A percentile compares a stretch with the other conserved stretches of the same genome.
Evolutionary conservation across 169 alveolate genomes (phyloP).

Genomic region (Perkinsus olseni): DNA sequence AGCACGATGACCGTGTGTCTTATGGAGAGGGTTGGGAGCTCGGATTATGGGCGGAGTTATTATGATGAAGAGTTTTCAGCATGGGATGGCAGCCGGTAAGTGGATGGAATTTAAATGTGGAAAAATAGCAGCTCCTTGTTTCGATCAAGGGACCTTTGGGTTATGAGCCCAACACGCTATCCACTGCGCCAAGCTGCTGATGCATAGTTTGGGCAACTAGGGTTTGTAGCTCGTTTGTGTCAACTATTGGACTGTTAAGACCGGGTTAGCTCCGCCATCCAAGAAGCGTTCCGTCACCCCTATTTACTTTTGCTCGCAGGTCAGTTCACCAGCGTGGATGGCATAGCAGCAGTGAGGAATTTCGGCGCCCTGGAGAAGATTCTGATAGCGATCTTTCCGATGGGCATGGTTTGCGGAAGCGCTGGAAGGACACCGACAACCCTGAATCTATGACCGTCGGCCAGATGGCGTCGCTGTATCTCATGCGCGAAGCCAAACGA

Average conservation of each 20-base stretch:
- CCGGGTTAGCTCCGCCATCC: too few relatives aligned
- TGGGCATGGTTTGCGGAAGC: background rate
- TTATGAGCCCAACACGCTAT: conserved; percentile 3
- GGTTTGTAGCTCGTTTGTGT: too few relatives aligned
- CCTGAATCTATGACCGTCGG: background rate
- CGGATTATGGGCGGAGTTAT: background rate
- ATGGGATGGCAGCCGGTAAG: background rate
- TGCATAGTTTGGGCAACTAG: background rate
- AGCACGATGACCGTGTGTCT: background rate
- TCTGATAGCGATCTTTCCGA: background rate
- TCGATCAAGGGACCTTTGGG: conserved; percentile 4
- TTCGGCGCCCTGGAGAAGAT: background rate
- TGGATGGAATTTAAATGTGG: background rate
- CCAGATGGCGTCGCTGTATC: background rate
- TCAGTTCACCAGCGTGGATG: background rate
- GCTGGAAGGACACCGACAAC: background rate
- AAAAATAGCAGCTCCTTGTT: conserved; percentile 1
- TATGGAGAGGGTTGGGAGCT: background rate
- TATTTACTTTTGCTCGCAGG: background rate
- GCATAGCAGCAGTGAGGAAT: background rate
- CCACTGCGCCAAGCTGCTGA: conserved; percentile 3
- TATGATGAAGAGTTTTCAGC: background rate
- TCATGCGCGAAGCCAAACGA: background rate
- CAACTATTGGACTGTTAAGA: too few relatives aligned
- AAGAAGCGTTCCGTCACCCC: too few relatives aligned